Evolutionary conservation across 208 protist species (phyloP).

Genomic region (Vickermania ingenoplastis): DNA sequence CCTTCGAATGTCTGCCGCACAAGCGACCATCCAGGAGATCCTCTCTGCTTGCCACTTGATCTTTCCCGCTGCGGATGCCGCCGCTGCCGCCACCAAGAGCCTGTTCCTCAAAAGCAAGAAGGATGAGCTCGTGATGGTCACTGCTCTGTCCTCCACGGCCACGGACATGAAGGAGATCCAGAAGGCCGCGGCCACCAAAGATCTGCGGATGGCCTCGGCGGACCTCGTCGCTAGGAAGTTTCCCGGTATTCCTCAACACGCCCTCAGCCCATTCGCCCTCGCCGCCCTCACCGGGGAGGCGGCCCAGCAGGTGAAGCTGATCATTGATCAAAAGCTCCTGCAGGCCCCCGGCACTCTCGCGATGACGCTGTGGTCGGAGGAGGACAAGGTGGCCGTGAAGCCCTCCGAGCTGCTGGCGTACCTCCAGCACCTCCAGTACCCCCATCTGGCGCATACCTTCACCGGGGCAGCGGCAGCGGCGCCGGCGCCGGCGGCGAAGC

Average conservation of each 20-base stretch:
- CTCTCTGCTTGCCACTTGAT: neutral
- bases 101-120: slow-evolving; percentile 91
- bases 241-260: slow-evolving; percentile 13
- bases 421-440: slow-evolving; percentile 51
- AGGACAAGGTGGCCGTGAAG: slow-evolving; percentile 62
- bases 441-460: slow-evolving; percentile 67
- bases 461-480: slow-evolving; percentile 6
- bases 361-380: slow-evolving; percentile 79
- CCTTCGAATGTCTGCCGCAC: no score
- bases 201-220: slow-evolving; percentile 71
- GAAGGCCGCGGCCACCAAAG: slow-evolving; percentile 51
- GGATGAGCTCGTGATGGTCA: slow-evolving; percentile 69
- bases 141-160: slow-evolving; percentile 48
- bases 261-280: slow-evolving; percentile 79
- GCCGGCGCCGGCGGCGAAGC: neutral
- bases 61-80: neutral
- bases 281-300: slow-evolving; percentile 61
- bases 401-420: slow-evolving; percentile 48
- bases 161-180: slow-evolving; percentile 78
- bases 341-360: slow-evolving; percentile 32
- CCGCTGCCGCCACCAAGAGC: slow-evolving; percentile 64
- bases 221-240: slow-evolving; percentile 32
- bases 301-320: slow-evolving; percentile 37
- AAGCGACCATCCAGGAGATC: slow-evolving; percentile 47
- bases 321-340: slow-evolving; percentile 59